phyloP scores from a whole-genome alignment of 1,139 yeast species.

The Pichia sp. region DNA sequence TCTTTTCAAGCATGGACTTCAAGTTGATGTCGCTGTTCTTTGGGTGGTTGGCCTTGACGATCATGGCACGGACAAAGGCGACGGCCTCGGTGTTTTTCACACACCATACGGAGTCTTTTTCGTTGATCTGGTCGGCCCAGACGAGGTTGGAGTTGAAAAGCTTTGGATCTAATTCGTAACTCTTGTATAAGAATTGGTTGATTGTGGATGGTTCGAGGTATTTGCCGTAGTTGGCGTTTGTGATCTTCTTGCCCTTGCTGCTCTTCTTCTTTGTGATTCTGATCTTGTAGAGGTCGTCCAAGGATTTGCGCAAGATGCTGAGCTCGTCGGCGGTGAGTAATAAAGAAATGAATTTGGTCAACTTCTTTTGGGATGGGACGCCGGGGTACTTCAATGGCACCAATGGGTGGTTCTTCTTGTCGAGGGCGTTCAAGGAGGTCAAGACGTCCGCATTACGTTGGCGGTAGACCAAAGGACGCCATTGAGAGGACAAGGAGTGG shows the following conservation, averaged over 20 bases:
- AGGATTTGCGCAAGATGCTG: conserved; percentile 8
- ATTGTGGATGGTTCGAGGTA: conserved; percentile 21
- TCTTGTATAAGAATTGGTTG: conserved; percentile 26
- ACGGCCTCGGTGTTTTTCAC: conserved; percentile 26
- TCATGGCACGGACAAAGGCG: conserved; percentile 25
- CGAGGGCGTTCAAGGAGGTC: conserved; percentile 50
- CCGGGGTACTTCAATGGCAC: conserved; percentile 37
- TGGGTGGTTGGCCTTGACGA: conserved; percentile 12
- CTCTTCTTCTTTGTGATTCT: conserved; percentile 8
- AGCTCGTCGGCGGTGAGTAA: conserved; percentile 34
- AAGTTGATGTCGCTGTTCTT: conserved; percentile 12
- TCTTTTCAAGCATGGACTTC: conserved; percentile 19
- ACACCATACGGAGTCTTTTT: conserved; percentile 15
- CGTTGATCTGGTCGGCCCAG: conserved; percentile 14
- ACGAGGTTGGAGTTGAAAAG: conserved; percentile 20
- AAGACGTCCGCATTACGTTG: conserved; percentile 47
- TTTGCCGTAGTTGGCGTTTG: conserved; percentile 2
- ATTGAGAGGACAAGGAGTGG: conserved; percentile 32
- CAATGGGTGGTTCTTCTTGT: conserved; percentile 39
- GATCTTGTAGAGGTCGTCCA: conserved; percentile 14
- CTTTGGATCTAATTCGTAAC: conserved; percentile 24
- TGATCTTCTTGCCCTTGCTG: conserved; percentile 1
- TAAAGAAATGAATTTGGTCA: conserved; percentile 34
- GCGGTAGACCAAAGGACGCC: conserved; percentile 44
- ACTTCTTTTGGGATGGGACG: conserved; percentile 35